Conservation (phyloP, 371 early-diverging fungal genomes). For the Mortierella sp. region DNA sequence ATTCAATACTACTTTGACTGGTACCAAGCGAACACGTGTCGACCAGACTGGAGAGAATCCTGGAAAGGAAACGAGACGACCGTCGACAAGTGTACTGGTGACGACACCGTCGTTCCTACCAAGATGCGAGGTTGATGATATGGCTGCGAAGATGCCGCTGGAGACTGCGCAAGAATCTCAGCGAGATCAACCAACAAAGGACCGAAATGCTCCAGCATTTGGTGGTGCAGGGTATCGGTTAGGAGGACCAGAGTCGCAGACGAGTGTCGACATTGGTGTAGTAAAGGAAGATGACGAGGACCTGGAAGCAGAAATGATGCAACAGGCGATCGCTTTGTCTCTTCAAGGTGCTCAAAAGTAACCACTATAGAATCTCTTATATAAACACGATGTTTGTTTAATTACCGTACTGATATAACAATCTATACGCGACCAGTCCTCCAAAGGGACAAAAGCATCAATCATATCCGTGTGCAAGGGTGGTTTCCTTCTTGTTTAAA, state of each 20-base stretch:
- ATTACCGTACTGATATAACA: too few species aligned
- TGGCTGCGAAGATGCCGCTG: conserved; percentile 32
- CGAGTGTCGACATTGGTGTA: not conserved
- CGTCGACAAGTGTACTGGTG: conserved; percentile 11
- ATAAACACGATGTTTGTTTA: too few species aligned
- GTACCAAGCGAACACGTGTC: conserved; percentile 11
- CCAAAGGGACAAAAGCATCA: too few species aligned
- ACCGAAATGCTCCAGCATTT: conserved; percentile 10
- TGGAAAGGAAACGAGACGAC: not conserved
- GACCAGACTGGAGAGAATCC: conserved; percentile 6
- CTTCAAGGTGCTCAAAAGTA: conserved; percentile 10
- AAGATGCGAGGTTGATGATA: conserved; percentile 32
- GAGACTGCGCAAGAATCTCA: not conserved
- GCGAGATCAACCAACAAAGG: conserved; percentile 3
- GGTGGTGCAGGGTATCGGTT: conserved; percentile 48
- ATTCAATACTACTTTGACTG: not conserved
- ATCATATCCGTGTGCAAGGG: too few species aligned
- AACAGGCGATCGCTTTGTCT: conserved; percentile 45
- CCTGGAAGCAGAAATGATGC: conserved; percentile 46
- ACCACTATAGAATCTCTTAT: not conserved
- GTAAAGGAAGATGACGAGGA: conserved; percentile 15
- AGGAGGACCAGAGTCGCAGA: conserved; percentile 13
- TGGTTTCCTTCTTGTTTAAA: conserved; percentile 22
- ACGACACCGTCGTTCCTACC: conserved; percentile 31
- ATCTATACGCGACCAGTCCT: too few species aligned